Evolutionary conservation across 768 basidiomycete genomes (phyloP), one percentile per base, ranked within the genome.

Genomic region (Collybia nuda): DNA sequence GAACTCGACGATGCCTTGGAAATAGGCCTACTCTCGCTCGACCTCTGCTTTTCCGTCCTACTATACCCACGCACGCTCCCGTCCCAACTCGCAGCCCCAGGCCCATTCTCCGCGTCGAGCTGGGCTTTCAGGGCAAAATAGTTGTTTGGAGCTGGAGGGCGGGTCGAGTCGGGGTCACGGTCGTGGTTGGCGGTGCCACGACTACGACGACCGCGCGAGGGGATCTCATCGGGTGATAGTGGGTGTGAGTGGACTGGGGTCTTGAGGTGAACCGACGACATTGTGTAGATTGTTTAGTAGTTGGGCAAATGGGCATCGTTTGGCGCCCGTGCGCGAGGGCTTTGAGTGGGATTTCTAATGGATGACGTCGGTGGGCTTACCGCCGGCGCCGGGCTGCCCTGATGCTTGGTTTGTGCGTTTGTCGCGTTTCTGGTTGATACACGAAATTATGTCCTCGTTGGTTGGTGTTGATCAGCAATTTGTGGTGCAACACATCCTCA

Each of bases 231-330:
- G 6, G 74, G 74, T 3, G 79, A 81, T 19, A 92, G 79, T 32
- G 90, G 90, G 60, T 92, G 90, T 0, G 81, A 81, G 53, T 90
- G 73, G 18, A 86, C 85, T 19, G 83, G 81, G 5, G 79, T 85
- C 63, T 75, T 76, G 38, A 58, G 52, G 26, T 77, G 73, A 22
- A 63, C 64, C 46, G 75, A 71, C 43, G 73, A 40, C 71, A 75
- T 75, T 22, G 52, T 32, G 11, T 28, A 28, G 5, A 15, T 28
- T 15, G 21, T 21, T 19, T 11, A 19, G 26, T 19, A 15, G n/a
- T 11, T n/a, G 14, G 18, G 18, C 8, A 22, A 48, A 28, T 5
- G 39, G 7, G 39, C 48, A 51, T 51, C 2, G 28, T 46, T 36
- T 51, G 35, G 24, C 24, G 24, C 24, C 24, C 7, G 24, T 7